Percentiles rank a stretch among this genome's conserved stretches.
Conservation (phyloP, 2,329 filamentous ascomycete genomes). For the Scopulariopsis brevicaulis region DNA sequence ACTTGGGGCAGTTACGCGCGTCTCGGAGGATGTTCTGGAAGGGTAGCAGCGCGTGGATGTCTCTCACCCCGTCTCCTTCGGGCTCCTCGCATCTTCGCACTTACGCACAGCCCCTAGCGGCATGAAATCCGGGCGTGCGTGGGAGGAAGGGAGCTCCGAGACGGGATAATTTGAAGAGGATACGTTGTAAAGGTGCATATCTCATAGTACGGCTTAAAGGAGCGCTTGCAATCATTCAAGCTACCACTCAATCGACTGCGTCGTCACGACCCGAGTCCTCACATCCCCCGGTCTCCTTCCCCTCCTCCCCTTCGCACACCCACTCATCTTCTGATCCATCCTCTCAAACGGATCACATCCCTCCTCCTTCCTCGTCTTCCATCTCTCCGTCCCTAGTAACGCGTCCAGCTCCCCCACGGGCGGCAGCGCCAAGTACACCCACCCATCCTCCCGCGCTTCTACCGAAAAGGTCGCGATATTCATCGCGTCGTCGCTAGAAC, state of each 20-base stretch:
- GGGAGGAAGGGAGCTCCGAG: too few relatives aligned
- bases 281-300: constrained; percentile 1
- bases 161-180: too few relatives aligned
- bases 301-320: neutral
- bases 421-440: constrained; percentile 71
- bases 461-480: constrained; percentile 75
- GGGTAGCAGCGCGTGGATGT: neutral
- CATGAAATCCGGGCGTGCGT: too few relatives aligned
- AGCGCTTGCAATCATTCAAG: neutral
- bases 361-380: constrained; percentile 68
- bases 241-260: neutral
- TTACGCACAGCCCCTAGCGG: too few relatives aligned
- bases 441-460: constrained; percentile 62
- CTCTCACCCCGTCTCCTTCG: neutral
- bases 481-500: constrained; percentile 61
- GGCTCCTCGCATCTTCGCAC: neutral
- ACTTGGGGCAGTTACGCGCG: neutral
- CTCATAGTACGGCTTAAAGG: neutral
- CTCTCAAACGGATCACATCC: constrained; percentile 27
- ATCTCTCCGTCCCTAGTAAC: constrained; percentile 66
- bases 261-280: neutral
- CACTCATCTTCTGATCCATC: constrained; percentile 27
- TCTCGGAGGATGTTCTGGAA: neutral
- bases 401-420: constrained; percentile 71
- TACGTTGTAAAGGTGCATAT: neutral